phyloP scores from a whole-genome alignment of 495 filamentous ascomycete species.

The Daldinia loculata region DNA sequence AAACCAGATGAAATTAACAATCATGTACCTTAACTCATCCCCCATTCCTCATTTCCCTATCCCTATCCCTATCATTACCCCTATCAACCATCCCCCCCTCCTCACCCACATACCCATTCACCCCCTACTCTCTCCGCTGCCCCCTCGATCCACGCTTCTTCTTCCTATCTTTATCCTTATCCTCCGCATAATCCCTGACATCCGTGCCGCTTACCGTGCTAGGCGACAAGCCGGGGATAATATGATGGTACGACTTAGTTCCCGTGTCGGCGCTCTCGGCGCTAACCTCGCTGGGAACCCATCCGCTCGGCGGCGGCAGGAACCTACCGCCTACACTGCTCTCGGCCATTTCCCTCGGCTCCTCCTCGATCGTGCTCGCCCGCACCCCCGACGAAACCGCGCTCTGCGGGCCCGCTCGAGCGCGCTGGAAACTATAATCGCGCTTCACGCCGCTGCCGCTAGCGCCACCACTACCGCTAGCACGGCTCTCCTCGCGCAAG shows the following conservation, averaged over 20 bases:
- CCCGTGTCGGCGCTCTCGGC: constrained; percentile 66
- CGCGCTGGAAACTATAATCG: constrained; percentile 61
- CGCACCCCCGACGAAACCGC: constrained; percentile 23
- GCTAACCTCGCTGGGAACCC: constrained; percentile 64
- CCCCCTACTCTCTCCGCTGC: constrained; percentile 58
- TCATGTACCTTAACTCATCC: not conserved
- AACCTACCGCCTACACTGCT: constrained; percentile 22
- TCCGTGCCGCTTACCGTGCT: constrained; percentile 56
- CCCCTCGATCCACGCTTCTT: constrained; percentile 57
- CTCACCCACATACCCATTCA: no score
- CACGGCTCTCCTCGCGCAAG: constrained; percentile 53
- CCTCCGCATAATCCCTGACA: constrained; percentile 55
- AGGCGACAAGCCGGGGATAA: constrained; percentile 74
- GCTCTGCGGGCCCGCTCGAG: constrained; percentile 30
- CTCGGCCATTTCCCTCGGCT: constrained; percentile 10
- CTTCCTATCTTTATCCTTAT: constrained; percentile 31
- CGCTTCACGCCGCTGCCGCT: constrained; percentile 40
- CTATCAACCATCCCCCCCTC: not conserved
- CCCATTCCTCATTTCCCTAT: not conserved
- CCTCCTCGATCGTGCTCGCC: constrained; percentile 38
- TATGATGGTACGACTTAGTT: constrained; percentile 82
- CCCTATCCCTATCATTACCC: not conserved
- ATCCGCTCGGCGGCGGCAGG: constrained; percentile 59
- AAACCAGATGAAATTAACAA: not conserved
- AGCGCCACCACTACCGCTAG: constrained; percentile 29